Evolutionary conservation across 257 asterid species (phyloP), one percentile per base, ranked within the genome.

Genomic region (Solanum clarkiae): DNA sequence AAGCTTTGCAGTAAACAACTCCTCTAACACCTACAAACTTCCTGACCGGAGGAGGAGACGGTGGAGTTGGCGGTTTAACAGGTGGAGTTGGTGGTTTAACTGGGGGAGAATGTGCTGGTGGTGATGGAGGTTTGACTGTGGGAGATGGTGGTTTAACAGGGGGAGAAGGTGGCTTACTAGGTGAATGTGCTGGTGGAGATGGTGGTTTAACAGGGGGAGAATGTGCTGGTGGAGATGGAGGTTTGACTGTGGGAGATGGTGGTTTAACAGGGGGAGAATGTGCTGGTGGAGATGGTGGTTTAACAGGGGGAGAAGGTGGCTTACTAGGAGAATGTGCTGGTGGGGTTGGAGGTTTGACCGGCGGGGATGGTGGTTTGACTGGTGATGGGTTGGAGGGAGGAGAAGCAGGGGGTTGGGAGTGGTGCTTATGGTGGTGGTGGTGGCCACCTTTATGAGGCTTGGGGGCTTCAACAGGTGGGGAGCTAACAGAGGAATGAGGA

Each of bases 1-100:
- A 95, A 1, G 93, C 68, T 54, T 95, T 95, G 91, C 98, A 95
- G 87, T 80, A 93, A 26, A 93, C 95, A 47, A 91, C 88, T 17
- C 97, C 97, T 32, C 90, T 88, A 5, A 93, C 86, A 5, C 91
- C 93, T 5, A 93, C 92, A 84, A 18, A 22, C 83, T 88, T 91
- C 84, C 91, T 89, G 8, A 45, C 17, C 0, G 86, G 84, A 16
- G 45, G 60, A 7, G 60, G 84, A 84, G 26, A 47, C 1, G 66
- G 84, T 8, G 54, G 12, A 6, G 13, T 65, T 18, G 89, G 86
- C 1, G 88, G 86, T 24, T 63, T 12, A 14, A 53, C 57, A 14
- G 24, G 63, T 1, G 63, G 24, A 17, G 63, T 8, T 57, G 63
- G 63, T 7, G 63, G 63, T 2, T 54, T 54, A 9, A 1, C 10